Percentiles rank a stretch among this genome's conserved stretches.
Conservation (phyloP, 176 grass and related monocot species). For the Ensete ventricosum region DNA sequence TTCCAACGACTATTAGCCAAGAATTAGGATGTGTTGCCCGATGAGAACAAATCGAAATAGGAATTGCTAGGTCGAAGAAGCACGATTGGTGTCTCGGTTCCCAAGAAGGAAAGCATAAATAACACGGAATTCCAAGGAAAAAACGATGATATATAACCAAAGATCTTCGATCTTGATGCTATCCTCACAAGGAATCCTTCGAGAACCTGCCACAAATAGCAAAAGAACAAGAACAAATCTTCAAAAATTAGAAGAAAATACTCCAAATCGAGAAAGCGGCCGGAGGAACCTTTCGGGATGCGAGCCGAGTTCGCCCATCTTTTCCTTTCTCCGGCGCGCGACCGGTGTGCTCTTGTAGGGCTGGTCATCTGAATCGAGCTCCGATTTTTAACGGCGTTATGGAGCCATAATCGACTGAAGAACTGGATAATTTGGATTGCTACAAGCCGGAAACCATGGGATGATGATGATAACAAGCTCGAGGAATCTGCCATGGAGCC, state of each 20-base stretch:
- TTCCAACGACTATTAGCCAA: too few relatives aligned
- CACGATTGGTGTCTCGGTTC: too few relatives aligned
- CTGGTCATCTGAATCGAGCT: neutral
- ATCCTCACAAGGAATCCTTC: neutral
- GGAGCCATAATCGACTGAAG: neutral
- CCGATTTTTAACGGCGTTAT: neutral
- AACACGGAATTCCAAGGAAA: neutral
- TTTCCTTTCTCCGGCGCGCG: neutral
- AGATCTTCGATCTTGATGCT: neutral
- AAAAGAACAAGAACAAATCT: neutral
- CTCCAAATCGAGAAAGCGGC: neutral
- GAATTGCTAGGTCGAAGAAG: too few relatives aligned
- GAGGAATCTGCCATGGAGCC: neutral
- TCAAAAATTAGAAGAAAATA: neutral
- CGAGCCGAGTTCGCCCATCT: neutral
- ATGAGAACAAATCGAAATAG: too few relatives aligned
- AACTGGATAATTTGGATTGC: neutral
- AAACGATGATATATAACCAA: neutral
- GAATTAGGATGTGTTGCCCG: too few relatives aligned
- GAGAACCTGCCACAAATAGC: neutral
- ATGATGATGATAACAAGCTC: neutral
- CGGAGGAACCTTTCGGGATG: neutral
- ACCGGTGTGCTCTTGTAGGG: too few relatives aligned
- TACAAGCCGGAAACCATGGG: neutral
- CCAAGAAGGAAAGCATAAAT: neutral